Percentiles rank a stretch among this genome's conserved stretches.
Conservation (phyloP, 176 grass and related monocot species). For the Cenchrus fungigraminus region DNA sequence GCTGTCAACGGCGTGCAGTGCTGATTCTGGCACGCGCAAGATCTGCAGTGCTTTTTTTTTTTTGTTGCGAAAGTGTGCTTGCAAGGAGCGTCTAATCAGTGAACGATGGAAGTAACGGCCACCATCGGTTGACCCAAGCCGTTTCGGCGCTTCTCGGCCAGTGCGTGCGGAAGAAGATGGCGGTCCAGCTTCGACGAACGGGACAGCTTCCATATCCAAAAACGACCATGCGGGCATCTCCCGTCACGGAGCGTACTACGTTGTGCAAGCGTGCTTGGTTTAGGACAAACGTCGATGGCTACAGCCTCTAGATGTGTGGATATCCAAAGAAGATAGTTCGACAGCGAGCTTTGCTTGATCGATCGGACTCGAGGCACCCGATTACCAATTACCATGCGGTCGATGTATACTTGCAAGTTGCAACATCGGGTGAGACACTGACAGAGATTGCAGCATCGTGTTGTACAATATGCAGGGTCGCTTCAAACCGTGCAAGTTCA, state of each 20-base stretch:
- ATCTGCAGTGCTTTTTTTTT: not conserved
- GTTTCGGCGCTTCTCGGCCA: not conserved
- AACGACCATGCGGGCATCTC: not conserved
- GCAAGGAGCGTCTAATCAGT: not conserved
- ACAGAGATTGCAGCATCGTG: constrained; percentile 8
- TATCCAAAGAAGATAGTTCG: not conserved
- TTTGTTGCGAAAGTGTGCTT: not conserved
- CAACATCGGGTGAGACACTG: not conserved
- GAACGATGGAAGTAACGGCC: not conserved
- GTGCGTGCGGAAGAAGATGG: not conserved
- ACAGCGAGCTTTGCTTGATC: not conserved
- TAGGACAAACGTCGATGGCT: constrained; percentile 48
- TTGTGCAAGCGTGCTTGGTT: constrained; percentile 51
- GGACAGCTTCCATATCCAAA: constrained; percentile 7
- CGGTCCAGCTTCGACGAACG: not conserved
- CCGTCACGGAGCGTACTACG: not conserved
- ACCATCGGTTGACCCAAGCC: not conserved
- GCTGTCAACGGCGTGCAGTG: not conserved
- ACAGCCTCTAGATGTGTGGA: constrained; percentile 24
- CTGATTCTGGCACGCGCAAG: not conserved
- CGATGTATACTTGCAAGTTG: not conserved
- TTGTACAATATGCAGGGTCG: not conserved
- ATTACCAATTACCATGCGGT: not conserved
- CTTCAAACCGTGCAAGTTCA: too few species aligned
- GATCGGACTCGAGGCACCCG: not conserved